phyloP scores from a whole-genome alignment of 495 filamentous ascomycete species.

The Lasiosphaeriaceae sp. region DNA sequence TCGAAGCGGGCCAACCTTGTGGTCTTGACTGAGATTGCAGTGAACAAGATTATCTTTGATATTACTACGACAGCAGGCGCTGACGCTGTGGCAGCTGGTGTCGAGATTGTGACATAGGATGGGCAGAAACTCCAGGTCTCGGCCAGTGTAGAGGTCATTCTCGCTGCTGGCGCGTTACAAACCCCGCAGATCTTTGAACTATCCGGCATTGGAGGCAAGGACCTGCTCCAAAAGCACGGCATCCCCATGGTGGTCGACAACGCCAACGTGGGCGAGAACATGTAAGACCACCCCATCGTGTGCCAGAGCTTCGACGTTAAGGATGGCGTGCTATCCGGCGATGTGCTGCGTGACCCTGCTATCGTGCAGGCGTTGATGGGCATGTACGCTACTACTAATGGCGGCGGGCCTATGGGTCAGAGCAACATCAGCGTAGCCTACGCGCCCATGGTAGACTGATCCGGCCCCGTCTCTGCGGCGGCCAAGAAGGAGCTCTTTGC shows the following conservation, averaged over 20 bases:
- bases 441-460: conserved; percentile 36
- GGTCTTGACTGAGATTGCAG: conserved; percentile 43
- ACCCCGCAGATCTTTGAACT: conserved; percentile 62
- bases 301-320: conserved; percentile 39
- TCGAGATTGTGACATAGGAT: conserved; percentile 28
- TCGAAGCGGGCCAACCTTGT: conserved; percentile 40
- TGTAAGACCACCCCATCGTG: conserved; percentile 47
- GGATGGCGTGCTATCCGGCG: conserved; percentile 36
- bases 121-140: conserved; percentile 19
- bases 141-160: conserved; percentile 49
- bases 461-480: conserved; percentile 26
- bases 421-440: conserved; percentile 40
- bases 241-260: conserved; percentile 70
- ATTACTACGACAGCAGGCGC: conserved; percentile 6
- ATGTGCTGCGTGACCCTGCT: conserved; percentile 39
- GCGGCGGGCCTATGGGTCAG: conserved; percentile 34
- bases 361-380: conserved; percentile 32
- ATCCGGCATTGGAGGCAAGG: conserved; percentile 68
- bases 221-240: conserved; percentile 58
- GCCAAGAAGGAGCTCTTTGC: conserved; percentile 26
- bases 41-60: conserved; percentile 38
- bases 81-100: conserved; percentile 30
- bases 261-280: conserved; percentile 70
- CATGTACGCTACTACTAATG: conserved; percentile 30
- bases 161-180: conserved; percentile 57